phyloP scores from a whole-genome alignment of 176 grass and related monocot genomes.

The Carex kokanica region DNA sequence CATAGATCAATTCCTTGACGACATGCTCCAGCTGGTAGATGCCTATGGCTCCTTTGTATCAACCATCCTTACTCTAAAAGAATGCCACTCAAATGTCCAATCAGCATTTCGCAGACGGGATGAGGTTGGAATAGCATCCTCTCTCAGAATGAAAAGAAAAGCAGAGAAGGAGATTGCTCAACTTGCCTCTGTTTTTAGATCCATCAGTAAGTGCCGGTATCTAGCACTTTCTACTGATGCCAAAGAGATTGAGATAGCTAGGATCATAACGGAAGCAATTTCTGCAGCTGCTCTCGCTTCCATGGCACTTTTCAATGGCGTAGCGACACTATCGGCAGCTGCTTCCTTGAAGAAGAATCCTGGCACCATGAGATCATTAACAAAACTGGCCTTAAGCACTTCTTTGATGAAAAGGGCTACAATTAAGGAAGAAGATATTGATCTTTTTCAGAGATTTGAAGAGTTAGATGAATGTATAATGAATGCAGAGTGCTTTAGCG shows the following conservation, averaged over 20 bases:
- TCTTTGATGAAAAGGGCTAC: not conserved
- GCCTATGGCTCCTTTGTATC: slow-evolving; percentile 17
- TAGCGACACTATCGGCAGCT: not conserved
- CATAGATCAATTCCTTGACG: not conserved
- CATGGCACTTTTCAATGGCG: slow-evolving; percentile 4
- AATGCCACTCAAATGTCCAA: slow-evolving; percentile 14
- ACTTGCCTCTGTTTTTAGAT: slow-evolving; percentile 15
- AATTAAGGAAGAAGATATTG: not conserved
- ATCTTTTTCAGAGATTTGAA: not conserved
- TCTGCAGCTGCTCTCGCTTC: not conserved
- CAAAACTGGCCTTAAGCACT: not conserved
- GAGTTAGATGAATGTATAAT: slow-evolving; percentile 10
- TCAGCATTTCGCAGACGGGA: slow-evolving; percentile 1
- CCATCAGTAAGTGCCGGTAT: not conserved
- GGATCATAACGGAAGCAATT: not conserved
- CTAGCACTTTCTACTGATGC: not conserved
- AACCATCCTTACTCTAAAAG: slow-evolving; percentile 4
- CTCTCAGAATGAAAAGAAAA: not conserved
- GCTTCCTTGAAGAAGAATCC: not conserved
- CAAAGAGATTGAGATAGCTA: not conserved
- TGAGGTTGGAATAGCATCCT: not conserved
- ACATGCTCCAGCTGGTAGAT: slow-evolving; percentile 8
- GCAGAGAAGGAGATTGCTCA: slow-evolving; percentile 9
- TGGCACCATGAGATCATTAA: not conserved
- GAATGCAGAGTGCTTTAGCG: not conserved